These are phyloP conservation scores for Lippia alba DNA, from an alignment of 305 asterid species.

Conservation along the genomic window DNA sequence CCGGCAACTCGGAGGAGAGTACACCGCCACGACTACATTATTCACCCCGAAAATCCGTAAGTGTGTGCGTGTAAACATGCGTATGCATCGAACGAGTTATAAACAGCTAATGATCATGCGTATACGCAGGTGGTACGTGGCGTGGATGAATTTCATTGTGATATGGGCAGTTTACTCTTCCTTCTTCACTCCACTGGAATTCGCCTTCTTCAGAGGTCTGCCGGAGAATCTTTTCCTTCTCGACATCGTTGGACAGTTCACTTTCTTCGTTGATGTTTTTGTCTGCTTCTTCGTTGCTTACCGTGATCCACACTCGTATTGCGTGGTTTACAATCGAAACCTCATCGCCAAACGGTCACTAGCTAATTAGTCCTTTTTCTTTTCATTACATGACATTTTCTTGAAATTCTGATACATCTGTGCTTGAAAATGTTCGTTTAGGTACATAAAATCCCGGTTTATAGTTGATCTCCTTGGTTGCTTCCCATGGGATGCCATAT, in stretches of 20 bases:
- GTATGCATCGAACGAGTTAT: not conserved
- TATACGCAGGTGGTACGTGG: conserved; percentile 57
- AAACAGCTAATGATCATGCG: not conserved
- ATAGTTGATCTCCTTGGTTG: conserved; percentile 66
- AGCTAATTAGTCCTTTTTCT: too few relatives aligned
- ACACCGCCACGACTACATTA: conserved; percentile 41
- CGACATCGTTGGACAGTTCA: conserved; percentile 68
- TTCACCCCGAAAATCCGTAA: conserved; percentile 61
- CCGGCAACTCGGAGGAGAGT: conserved; percentile 15
- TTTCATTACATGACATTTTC: too few relatives aligned
- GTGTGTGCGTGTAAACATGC: not conserved
- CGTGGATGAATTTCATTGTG: conserved; percentile 65
- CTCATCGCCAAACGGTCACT: conserved; percentile 62
- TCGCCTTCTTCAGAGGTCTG: conserved; percentile 75
- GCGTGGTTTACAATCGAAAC: conserved; percentile 48
- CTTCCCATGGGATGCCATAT: conserved; percentile 77
- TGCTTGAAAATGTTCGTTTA: conserved; percentile 7
- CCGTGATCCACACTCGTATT: conserved; percentile 55
- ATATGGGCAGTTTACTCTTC: conserved; percentile 82
- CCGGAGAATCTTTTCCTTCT: conserved; percentile 64
- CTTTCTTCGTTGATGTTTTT: conserved; percentile 62
- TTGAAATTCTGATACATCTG: too few relatives aligned
- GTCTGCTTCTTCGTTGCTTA: conserved; percentile 62
- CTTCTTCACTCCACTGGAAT: conserved; percentile 75
- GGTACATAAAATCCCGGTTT: conserved; percentile 69